Base-by-base conservation (phyloP, 805 yeast species). In the Yamadazyma endophytica region DNA sequence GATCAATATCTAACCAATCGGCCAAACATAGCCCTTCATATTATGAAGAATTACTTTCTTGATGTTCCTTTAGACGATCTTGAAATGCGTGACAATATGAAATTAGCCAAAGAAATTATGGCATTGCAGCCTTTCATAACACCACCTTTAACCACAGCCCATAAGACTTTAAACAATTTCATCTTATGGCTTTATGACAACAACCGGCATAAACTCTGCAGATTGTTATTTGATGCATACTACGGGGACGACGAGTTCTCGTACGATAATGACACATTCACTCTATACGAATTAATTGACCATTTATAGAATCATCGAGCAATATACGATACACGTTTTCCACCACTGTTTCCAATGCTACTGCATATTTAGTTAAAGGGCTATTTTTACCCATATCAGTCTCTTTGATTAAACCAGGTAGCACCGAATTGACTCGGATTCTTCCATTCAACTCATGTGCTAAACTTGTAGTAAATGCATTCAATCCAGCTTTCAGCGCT, bases 401-500 rank as follows among this genome's bases (percentile, higher is more conserved):
- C 16, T 73, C 82, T 5, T 56, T 58, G 1, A 79, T 64, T 18
- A 83, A 56, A 0, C 90, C 90, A 0, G 95, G 92, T 13, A 78
- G 52, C 1, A 87, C 52, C 1, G 81, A 63, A 50, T 83, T 83
- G 25, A 80, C 80, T 22, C 85, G 54, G 2, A 86, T 66, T 7
- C 64, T 63, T 1, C 75, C 54, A 9, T 68, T 69, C 37, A 82
- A 48, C 42, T 86, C 96, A 1, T 52, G 43, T 0, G 89, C 82
- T 20, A 83, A 49, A 0, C 79, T 52, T 26, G 62, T 55, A 0
- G 87, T 72, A 43, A 85, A 76, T 3, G 81, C 81, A 28, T 72
- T 56, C 3, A 86, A 46, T 0, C 87, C 95, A 0, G 81, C 78
- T 48, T 86, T 86, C 32, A 82, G 62, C 0, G 88, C 83, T 0